Conservation (phyloP, 2,329 filamentous ascomycete species). For the Thielaviopsis populi region DNA sequence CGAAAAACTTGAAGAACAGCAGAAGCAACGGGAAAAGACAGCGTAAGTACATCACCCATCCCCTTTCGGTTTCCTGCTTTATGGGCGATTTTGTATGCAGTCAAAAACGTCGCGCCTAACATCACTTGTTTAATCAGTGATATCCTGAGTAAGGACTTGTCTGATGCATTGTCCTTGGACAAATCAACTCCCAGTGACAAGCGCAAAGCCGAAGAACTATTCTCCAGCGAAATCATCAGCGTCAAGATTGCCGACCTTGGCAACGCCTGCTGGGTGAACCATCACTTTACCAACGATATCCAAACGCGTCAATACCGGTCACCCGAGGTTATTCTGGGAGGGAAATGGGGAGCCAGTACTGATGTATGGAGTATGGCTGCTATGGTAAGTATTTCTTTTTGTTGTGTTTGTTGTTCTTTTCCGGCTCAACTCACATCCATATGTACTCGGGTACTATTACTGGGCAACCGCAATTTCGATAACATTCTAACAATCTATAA, state of each 20-base stretch:
- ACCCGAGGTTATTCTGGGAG: slow-evolving; percentile 87
- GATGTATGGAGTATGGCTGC: slow-evolving; percentile 99
- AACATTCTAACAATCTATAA: background rate
- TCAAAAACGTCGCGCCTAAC: slow-evolving; percentile 16
- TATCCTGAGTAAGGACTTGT: slow-evolving; percentile 80
- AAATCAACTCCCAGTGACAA: slow-evolving; percentile 51
- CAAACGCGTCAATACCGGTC: slow-evolving; percentile 95
- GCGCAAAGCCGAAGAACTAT: slow-evolving; percentile 42
- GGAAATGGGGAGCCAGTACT: slow-evolving; percentile 98
- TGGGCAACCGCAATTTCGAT: slow-evolving; percentile 2
- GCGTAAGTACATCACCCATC: slow-evolving; percentile 48
- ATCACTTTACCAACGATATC: slow-evolving; percentile 99
- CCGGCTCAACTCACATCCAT: background rate
- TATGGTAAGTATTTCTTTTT: slow-evolving; percentile 54
- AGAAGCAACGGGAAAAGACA: slow-evolving; percentile 81
- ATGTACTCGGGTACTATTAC: background rate
- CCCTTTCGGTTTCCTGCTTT: slow-evolving; percentile 2
- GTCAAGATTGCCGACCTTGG: slow-evolving; percentile 98
- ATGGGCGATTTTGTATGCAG: slow-evolving; percentile 11
- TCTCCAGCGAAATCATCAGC: slow-evolving; percentile 62
- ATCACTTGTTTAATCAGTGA: slow-evolving; percentile 40
- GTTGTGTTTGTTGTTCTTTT: background rate
- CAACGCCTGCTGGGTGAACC: slow-evolving; percentile 96
- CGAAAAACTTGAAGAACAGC: slow-evolving; percentile 43
- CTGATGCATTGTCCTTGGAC: slow-evolving; percentile 72